Conservation (phyloP, 1,284 basidiomycete genomes). For the Fistulinella cinereoalba region DNA sequence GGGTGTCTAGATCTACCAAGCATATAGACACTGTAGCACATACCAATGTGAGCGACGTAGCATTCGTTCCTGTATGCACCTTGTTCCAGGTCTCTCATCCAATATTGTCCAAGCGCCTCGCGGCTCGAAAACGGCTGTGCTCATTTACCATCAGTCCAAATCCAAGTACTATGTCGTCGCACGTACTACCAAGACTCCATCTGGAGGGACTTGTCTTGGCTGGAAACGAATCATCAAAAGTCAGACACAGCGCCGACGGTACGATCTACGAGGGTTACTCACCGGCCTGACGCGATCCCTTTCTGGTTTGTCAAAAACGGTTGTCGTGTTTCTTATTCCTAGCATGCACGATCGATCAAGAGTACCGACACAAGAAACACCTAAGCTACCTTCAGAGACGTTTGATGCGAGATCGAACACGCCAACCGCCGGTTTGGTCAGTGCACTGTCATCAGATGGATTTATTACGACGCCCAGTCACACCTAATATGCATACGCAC, state of each 20-base stretch:
- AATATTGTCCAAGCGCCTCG: constrained; percentile 93
- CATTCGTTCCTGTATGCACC: constrained; percentile 81
- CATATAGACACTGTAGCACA: constrained; percentile 22
- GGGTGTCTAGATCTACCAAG: constrained; percentile 13
- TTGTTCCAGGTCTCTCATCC: constrained; percentile 91
- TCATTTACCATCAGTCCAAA: constrained; percentile 2
- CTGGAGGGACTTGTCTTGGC: constrained; percentile 85
- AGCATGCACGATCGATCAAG: constrained; percentile 6
- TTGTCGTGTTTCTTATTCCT: constrained; percentile 96
- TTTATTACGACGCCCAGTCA: no score
- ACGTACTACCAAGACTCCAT: constrained; percentile 81
- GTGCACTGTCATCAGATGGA: constrained; percentile 52
- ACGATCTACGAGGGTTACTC: constrained; percentile 24
- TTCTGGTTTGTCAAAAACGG: constrained; percentile 92
- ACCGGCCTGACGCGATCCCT: constrained; percentile 86
- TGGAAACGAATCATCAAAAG: constrained; percentile 30
- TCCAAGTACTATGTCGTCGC: not conserved
- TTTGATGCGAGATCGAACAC: constrained; percentile 96
- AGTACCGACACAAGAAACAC: constrained; percentile 1
- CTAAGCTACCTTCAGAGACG: constrained; percentile 82
- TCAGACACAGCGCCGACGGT: not conserved
- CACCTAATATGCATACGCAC: constrained; percentile 41
- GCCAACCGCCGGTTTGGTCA: constrained; percentile 97
- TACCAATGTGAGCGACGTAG: constrained; percentile 92
- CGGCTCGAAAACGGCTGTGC: constrained; percentile 80